Conservation (phyloP, 345 rosid species). For the Salix purpurea region DNA sequence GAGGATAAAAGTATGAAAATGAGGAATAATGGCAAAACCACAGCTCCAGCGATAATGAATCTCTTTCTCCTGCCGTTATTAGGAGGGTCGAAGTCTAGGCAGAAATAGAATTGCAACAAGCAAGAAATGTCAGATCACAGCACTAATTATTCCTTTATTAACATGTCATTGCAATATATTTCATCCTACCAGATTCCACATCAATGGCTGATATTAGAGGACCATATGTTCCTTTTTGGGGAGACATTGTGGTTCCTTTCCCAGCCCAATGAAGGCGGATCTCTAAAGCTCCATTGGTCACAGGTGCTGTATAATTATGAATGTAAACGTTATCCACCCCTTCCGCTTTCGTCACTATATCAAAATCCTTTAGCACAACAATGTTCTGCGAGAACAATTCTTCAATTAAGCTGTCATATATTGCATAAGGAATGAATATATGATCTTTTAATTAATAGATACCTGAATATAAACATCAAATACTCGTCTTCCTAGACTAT, state of each 20-base stretch:
- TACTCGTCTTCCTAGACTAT: constrained; percentile 52
- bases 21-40: too few species aligned
- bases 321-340: constrained; percentile 6
- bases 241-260: constrained; percentile 23
- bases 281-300: constrained; percentile 15
- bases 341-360: background rate
- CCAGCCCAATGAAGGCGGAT: constrained; percentile 21
- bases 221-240: constrained; percentile 14
- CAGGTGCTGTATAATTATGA: background rate
- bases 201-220: constrained; percentile 24
- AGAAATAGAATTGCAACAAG: too few species aligned
- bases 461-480: constrained; percentile 67
- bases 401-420: background rate
- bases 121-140: background rate
- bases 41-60: too few species aligned
- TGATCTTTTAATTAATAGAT: background rate
- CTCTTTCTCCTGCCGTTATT: too few species aligned
- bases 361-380: constrained; percentile 14
- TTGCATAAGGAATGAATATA: background rate
- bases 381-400: constrained; percentile 12
- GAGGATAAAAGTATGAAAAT: too few species aligned
- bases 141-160: too few species aligned
- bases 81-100: too few species aligned
- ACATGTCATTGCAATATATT: too few species aligned
- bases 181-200: constrained; percentile 10